A percentile compares a stretch with the other conserved stretches of the same genome.
phyloP scores from a whole-genome alignment of 2,329 filamentous ascomycete species.

The Scedosporium apiospermum region DNA sequence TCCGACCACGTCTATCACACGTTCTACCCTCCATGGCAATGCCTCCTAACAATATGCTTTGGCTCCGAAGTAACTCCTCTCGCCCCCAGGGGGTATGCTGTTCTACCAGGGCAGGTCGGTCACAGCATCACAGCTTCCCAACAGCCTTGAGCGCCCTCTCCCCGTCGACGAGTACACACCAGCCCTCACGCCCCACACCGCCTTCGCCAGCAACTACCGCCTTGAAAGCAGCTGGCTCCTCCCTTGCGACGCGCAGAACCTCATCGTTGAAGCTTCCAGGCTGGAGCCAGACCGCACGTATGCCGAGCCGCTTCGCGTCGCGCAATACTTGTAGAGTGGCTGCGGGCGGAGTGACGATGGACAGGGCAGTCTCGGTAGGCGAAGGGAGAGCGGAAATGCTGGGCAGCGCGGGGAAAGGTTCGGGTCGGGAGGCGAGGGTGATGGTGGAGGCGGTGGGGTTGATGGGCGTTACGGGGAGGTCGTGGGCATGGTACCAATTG shows the following conservation, averaged over 20 bases:
- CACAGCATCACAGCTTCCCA: slow-evolving; percentile 36
- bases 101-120: background rate
- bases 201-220: slow-evolving; percentile 60
- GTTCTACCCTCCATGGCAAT: too few relatives aligned
- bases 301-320: slow-evolving; percentile 65
- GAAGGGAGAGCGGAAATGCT: slow-evolving; percentile 56
- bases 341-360: slow-evolving; percentile 76
- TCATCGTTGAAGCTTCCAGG: slow-evolving; percentile 78
- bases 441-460: slow-evolving; percentile 65
- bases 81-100: background rate
- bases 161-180: slow-evolving; percentile 83
- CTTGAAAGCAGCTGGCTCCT: slow-evolving; percentile 47
- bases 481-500: slow-evolving; percentile 74
- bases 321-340: slow-evolving; percentile 66
- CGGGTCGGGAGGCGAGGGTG: slow-evolving; percentile 35
- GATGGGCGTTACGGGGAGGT: slow-evolving; percentile 69
- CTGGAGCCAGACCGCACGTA: slow-evolving; percentile 78
- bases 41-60: too few relatives aligned
- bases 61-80: too few relatives aligned
- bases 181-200: slow-evolving; percentile 61
- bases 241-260: slow-evolving; percentile 58
- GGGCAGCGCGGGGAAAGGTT: slow-evolving; percentile 53
- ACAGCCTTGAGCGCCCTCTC: slow-evolving; percentile 51
- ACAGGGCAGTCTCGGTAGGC: slow-evolving; percentile 64
- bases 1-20: too few relatives aligned